Percentiles rank a stretch among this genome's conserved stretches.
These are phyloP conservation scores for Hirsutella minnesotensis DNA, from an alignment of 2,329 filamentous ascomycete genomes.

Conservation along the genomic window DNA sequence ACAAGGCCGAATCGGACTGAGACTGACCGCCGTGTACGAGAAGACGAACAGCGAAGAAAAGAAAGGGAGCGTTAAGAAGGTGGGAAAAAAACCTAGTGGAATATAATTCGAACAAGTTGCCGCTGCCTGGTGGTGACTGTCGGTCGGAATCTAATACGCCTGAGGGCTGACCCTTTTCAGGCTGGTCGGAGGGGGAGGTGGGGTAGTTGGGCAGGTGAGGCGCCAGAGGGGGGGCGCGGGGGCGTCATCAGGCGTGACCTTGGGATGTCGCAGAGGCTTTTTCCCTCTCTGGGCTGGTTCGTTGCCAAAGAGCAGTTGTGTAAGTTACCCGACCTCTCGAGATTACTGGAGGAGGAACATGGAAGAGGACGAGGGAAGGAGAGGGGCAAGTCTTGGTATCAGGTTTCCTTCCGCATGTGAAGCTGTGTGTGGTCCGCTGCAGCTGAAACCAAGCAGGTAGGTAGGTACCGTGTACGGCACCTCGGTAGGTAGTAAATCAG, in stretches of 20 bases:
- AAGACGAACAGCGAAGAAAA: neutral
- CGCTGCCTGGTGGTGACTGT: slow-evolving; percentile 2
- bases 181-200: neutral
- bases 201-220: neutral
- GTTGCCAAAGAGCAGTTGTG: no score
- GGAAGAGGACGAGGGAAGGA: no score
- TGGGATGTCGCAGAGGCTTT: neutral
- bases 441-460: no score
- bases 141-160: neutral
- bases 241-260: neutral
- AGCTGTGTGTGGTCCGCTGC: no score
- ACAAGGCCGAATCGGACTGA: neutral
- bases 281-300: neutral
- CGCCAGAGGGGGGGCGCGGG: neutral
- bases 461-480: no score
- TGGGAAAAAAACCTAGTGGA: neutral
- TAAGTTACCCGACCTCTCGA: no score
- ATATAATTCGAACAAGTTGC: neutral
- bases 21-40: neutral
- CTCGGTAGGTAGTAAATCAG: no score
- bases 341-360: no score
- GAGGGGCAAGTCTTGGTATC: no score
- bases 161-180: neutral
- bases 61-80: slow-evolving; percentile 11
- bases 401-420: no score